Base-by-base conservation (phyloP, 768 basidiomycete genomes). In the Suillus ampliporus region DNA sequence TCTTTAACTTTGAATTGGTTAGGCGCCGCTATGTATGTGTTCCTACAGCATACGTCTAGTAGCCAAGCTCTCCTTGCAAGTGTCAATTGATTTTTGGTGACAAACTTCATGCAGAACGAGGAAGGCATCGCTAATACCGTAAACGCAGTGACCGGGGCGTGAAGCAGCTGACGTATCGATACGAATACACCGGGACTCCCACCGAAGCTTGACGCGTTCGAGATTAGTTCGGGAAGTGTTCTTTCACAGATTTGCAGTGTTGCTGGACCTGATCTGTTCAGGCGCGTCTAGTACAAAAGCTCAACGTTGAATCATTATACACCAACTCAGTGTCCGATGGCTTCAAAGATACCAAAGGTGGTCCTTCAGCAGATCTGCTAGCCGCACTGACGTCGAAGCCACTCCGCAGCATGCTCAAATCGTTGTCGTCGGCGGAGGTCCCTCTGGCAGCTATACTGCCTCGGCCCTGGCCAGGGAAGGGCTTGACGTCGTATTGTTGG, bases 381-480 rank as follows among this genome's bases (percentile, higher is more conserved):
- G 35, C 21, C 37, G 35, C n/a, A 23, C 52, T 37, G 34, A 54
- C 21, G 21, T 23, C n/a, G 3, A 53, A 7, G 14, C 6, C 14
- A 3, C 40, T 50, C 31, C 40, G 26, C 53, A 74, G 74, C 74
- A 67, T 15, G 40, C 68, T 0, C 71, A 75, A 35, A 68, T 75
- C 11, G 80, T 84, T 44, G 82, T 89, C 37, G 73, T 88, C 14
- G 87, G 87, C 10, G 87, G 87, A 54, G 87, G 87, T 17, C 87
- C 87, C 1, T 83, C 79, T 8, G 87, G 87, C 34, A 81, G 80
- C 64, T 88, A 83, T 63, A 74, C 84, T n/a, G 85, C 87, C 2
- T 72, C 84, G 6, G 80, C 78, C 34, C 79, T 89, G 6, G 83
- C 84, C 11, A 74, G 81, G n/a, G 87, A 89, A 68, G 86, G 86